Evolutionary conservation across 192 early-diverging fungal species (phyloP), one percentile per base, ranked within the genome.

Genomic region (Coemansia aciculifera): DNA sequence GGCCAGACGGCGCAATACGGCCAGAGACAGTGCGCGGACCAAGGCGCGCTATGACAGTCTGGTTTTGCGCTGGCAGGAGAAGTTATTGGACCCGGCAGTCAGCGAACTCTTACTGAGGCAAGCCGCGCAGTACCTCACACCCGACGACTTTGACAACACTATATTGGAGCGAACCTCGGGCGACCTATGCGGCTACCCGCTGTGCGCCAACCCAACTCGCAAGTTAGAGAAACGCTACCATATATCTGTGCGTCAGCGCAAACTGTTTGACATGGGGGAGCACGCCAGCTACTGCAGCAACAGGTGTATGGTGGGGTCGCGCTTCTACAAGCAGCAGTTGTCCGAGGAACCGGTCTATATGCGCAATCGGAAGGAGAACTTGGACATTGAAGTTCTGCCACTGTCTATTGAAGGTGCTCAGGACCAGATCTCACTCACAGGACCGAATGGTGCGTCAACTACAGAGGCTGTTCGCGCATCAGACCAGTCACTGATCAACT

Each of bases 121-220:
- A 52, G 83, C 83, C 0, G 74, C 91, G n/a, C 78, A 78, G 15
- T 89, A 88, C 36, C 63, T 95, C 24, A 89, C 87, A 5, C 88
- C 88, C 12, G 76, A 79, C 7, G 85, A 89, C 38, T 95, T 89
- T 64, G 72, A 81, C 21, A 90, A 91, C 40, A 74, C 92, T 19
- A 73, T 94, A 56, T 86, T 86, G 54, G 94, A 96, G 85, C 84
- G 94, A 2, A 79, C 84, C 17, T 75, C 91, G 1, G 84, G 81
- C 48, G 82, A 85, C 12, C 66, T 89, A 17, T 96, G 95, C 68
- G 95, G 92, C 1, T 96, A 95, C 63, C 93, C 95, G 24, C 72
- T 96, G 17, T 96, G 95, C 72, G 48, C 59, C n/a, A 69, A 82
- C 12, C 37, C 21, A 17, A 13, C 64, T 3, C 61, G 71, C 19